Conservation (phyloP, 2,329 filamentous ascomycete genomes). For the Aspergillus unguis region DNA sequence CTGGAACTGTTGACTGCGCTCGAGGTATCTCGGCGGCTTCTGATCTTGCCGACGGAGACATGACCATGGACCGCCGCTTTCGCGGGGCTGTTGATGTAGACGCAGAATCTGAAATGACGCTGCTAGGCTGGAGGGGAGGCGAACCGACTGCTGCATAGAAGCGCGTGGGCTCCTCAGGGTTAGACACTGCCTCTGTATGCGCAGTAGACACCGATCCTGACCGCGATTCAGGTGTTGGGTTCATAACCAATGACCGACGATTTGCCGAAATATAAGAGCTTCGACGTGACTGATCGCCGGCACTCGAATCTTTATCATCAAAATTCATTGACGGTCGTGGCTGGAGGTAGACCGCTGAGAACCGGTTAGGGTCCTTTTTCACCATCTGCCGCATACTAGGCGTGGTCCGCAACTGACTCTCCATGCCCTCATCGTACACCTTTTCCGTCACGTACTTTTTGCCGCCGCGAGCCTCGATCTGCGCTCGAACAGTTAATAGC, state of each 20-base stretch:
- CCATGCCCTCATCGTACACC: conserved; percentile 27
- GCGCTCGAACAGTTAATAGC: conserved; percentile 44
- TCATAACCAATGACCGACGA: conserved; percentile 26
- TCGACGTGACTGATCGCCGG: conserved; percentile 25
- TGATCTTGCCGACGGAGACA: conserved; percentile 9
- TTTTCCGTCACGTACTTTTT: conserved; percentile 43
- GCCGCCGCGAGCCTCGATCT: conserved; percentile 47
- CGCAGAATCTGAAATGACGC: conserved; percentile 15
- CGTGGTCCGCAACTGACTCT: conserved; percentile 26
- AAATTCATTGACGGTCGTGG: conserved; percentile 23
- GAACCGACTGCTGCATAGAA: conserved; percentile 15
- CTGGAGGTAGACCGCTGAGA: conserved; percentile 29
- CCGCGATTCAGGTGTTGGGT: conserved; percentile 24
- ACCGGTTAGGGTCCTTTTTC: conserved; percentile 34
- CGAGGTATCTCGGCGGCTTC: conserved; percentile 21
- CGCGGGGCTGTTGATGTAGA: conserved; percentile 21
- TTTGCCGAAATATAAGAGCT: conserved; percentile 30
- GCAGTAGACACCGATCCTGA: conserved; percentile 28
- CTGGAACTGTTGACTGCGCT: conserved; percentile 24
- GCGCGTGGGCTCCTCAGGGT: conserved; percentile 13
- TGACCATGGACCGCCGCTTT: conserved; percentile 28
- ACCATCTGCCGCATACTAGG: conserved; percentile 32
- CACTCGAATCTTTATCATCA: conserved; percentile 25
- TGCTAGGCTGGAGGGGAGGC: conserved; percentile 7
- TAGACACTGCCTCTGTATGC: conserved; percentile 23